Percentiles rank a stretch among this genome's conserved stretches.
Evolutionary conservation across 768 basidiomycete genomes (phyloP).

Genomic region (Pisolithus orientalis): DNA sequence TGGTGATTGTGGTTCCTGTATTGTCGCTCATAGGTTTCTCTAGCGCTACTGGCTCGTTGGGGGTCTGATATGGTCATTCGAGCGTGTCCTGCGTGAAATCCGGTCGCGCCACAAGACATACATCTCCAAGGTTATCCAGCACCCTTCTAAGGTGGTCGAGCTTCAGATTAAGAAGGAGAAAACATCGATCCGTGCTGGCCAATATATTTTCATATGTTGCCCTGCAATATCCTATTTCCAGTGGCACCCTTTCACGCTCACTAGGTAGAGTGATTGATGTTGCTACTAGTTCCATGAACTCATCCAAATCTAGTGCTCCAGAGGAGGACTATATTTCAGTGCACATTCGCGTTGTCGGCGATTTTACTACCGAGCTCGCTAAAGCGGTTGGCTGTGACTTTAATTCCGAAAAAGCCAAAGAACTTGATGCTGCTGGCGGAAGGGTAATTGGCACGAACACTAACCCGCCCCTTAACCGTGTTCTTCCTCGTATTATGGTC

Average conservation of each 20-base stretch:
- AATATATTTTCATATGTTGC: conserved; percentile 90
- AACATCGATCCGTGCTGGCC: conserved; percentile 74
- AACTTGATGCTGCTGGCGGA: conserved; percentile 40
- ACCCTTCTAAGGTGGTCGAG: conserved; percentile 91
- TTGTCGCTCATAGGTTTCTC: conserved; percentile 4
- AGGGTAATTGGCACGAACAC: conserved; percentile 54
- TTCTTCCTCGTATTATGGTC: conserved; percentile 89
- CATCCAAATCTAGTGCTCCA: conserved; percentile 53
- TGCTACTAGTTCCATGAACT: not conserved
- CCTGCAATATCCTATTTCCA: conserved; percentile 93
- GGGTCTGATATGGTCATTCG: conserved; percentile 76
- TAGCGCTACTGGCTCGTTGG: conserved; percentile 90
- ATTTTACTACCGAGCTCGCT: conserved; percentile 82
- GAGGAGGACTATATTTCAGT: conserved; percentile 95
- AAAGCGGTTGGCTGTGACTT: conserved; percentile 83
- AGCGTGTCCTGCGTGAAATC: conserved; percentile 89
- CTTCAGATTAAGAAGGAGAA: conserved; percentile 97
- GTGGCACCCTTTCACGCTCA: conserved; percentile 96
- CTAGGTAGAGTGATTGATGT: conserved; percentile 42
- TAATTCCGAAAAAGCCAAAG: conserved; percentile 44
- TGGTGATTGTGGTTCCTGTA: not conserved
- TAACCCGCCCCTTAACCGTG: conserved; percentile 58
- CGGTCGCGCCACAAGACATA: conserved; percentile 88
- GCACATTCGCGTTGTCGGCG: conserved; percentile 88
- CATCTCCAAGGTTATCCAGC: conserved; percentile 92